Base-by-base conservation (phyloP, 768 basidiomycete species). In the Suillus fuscotomentosus region DNA sequence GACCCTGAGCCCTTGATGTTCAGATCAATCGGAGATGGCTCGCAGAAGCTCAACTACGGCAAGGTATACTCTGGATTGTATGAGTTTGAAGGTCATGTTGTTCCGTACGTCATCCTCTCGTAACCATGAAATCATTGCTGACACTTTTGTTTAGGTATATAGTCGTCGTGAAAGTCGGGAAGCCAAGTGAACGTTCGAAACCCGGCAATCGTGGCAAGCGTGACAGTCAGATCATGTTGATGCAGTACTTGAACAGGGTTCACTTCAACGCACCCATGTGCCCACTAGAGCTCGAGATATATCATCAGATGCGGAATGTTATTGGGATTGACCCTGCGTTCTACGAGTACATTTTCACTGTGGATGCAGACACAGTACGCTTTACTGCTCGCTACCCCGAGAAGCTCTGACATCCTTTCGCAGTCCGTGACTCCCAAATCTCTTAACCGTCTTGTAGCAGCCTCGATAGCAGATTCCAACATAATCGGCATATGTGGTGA, bases 311-410 rank as follows among this genome's bases (percentile, higher is more conserved):
- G 87, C 84, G 87, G 59, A 88, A 89, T 65, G 86, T 89, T 67
- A 88, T 89, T 63, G 88, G 88, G 11, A 88, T 89, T 53, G 88
- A 89, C 61, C 88, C 88, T 15, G 84, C 87, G n/a, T 89, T 89
- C 75, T 89, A 89, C 70, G 88, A 89, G 74, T 89, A 88, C 74
- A 83, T 89, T 66, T 88, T 89, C 75, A 88, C 86, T 57, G 84
- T 89, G 17, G 88, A 89, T 76, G 88, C 87, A 20, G 88, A 89
- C 77, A 86, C 86, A 1, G 85, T 86, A 59, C 60, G 78, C 73
- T 14, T n/a, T 3, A 17, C n/a, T 60, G 24, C 27, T 24, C 34
- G 27, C 27, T 13, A 17, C 22, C 15, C 0, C 60, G 24, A n/a
- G 54, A 17, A 15, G 34, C 5, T 64, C 68, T 77, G 42, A 78